Percentiles rank a stretch among this genome's conserved stretches.
These are phyloP conservation scores for Quambalaria eucalypti DNA, from an alignment of 1,284 basidiomycete genomes.

Conservation along the genomic window DNA sequence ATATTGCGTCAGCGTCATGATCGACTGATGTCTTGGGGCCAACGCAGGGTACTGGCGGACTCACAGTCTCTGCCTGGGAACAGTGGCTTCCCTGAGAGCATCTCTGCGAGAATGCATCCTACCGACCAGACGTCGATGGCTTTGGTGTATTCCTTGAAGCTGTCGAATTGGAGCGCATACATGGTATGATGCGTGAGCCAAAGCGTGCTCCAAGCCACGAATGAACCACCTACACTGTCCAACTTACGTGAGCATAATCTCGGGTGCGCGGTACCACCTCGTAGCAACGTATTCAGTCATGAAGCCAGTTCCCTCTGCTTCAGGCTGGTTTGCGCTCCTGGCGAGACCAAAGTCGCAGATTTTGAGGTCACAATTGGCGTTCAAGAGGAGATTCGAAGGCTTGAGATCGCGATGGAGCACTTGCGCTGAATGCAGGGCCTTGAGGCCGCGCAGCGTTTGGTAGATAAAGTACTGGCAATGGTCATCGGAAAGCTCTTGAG, in stretches of 20 bases:
- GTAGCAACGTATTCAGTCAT: constrained; percentile 48
- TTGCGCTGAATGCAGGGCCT: constrained; percentile 44
- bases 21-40: too few relatives aligned
- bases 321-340: constrained; percentile 39
- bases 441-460: constrained; percentile 52
- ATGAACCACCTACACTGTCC: background rate
- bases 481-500: constrained; percentile 54
- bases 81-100: constrained; percentile 77
- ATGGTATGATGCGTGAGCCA: background rate
- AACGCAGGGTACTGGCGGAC: constrained; percentile 1
- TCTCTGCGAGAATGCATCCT: constrained; percentile 85
- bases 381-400: constrained; percentile 41
- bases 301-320: constrained; percentile 42
- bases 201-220: background rate
- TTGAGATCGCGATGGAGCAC: constrained; percentile 45
- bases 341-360: constrained; percentile 48
- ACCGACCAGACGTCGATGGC: constrained; percentile 65
- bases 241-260: constrained; percentile 43
- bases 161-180: background rate
- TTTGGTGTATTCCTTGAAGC: constrained; percentile 47
- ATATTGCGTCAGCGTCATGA: too few relatives aligned
- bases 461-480: constrained; percentile 94
- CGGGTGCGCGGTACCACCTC: constrained; percentile 45
- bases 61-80: constrained; percentile 62
- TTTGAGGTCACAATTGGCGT: constrained; percentile 45